These are phyloP conservation scores for Rhododendron molle DNA, from an alignment of 148 eudicot species.

Conservation along the genomic window DNA sequence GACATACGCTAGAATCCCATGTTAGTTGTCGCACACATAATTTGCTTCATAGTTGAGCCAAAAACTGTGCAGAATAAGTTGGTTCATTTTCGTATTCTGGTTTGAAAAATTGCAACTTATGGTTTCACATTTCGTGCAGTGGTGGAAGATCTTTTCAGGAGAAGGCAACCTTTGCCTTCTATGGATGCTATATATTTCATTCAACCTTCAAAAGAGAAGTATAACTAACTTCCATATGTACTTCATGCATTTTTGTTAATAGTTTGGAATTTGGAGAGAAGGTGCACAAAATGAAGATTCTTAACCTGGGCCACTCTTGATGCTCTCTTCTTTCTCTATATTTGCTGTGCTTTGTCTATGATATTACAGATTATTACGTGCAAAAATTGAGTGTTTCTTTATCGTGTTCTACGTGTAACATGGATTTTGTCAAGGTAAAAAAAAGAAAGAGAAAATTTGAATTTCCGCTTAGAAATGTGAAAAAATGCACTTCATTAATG, in stretches of 20 bases:
- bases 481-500: not conserved
- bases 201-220: conserved; percentile 97
- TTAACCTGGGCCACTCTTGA: not conserved
- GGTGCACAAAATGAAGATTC: not conserved
- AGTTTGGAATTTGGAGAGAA: not conserved
- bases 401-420: not conserved
- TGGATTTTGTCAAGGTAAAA: not conserved
- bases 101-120: conserved; percentile 7
- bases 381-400: not conserved
- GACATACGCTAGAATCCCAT: not conserved
- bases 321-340: not conserved
- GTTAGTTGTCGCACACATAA: not conserved
- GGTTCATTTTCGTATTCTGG: not conserved
- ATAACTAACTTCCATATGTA: conserved; percentile 13
- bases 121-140: conserved; percentile 40
- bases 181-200: conserved; percentile 95
- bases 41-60: not conserved
- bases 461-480: not conserved
- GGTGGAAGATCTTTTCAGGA: conserved; percentile 96
- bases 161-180: conserved; percentile 95
- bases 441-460: not conserved
- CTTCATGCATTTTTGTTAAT: not conserved
- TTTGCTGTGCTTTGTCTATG: not conserved
- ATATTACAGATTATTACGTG: not conserved
- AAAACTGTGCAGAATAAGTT: not conserved